phyloP scores from a whole-genome alignment of 805 yeast genomes.

The Kazachstania taianensis region DNA sequence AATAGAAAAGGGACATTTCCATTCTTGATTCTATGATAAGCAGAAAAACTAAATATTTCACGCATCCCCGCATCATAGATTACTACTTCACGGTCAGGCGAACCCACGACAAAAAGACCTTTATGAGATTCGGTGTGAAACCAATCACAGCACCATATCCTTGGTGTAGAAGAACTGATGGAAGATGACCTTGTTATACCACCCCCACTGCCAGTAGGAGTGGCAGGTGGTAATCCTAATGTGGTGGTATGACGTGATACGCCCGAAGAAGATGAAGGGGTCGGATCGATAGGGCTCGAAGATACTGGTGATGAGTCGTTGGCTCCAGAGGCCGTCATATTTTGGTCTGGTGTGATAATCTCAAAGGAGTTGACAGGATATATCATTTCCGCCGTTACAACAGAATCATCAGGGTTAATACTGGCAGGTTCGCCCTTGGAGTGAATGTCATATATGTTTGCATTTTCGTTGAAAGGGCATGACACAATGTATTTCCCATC shows the following conservation, averaged over 20 bases:
- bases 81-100: conserved; percentile 60
- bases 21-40: background rate
- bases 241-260: background rate
- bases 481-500: conserved; percentile 58
- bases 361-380: conserved; percentile 24
- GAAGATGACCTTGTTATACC: conserved; percentile 4
- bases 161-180: conserved; percentile 11
- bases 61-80: conserved; percentile 30
- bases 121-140: conserved; percentile 37
- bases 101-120: conserved; percentile 53
- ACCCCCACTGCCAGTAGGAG: background rate
- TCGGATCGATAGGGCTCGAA: background rate
- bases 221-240: conserved; percentile 1
- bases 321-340: background rate
- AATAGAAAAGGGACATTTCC: background rate
- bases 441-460: conserved; percentile 58
- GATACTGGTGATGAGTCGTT: background rate
- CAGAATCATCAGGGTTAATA: conserved; percentile 7
- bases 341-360: conserved; percentile 9
- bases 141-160: conserved; percentile 61
- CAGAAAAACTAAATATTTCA: background rate
- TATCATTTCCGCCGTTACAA: conserved; percentile 17
- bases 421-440: conserved; percentile 24
- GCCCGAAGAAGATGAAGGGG: background rate
- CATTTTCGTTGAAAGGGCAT: conserved; percentile 61